These are phyloP conservation scores for Ceratocystis alfenasii DNA, from an alignment of 2,329 filamentous ascomycete genomes.

Conservation along the genomic window DNA sequence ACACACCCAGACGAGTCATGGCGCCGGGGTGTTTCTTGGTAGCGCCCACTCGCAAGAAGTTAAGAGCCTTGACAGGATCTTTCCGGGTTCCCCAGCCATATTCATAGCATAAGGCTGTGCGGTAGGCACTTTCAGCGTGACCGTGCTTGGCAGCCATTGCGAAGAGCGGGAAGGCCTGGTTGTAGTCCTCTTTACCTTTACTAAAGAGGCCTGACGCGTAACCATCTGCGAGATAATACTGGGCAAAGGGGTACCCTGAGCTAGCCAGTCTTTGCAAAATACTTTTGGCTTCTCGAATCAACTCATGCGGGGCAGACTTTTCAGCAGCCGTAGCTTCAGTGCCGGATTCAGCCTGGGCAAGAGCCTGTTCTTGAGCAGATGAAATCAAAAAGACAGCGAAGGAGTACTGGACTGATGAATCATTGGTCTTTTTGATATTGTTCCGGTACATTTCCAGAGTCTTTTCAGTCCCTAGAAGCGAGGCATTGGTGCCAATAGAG, in stretches of 20 bases:
- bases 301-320: constrained; percentile 47
- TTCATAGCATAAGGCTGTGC: constrained; percentile 88
- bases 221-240: constrained; percentile 93
- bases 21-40: constrained; percentile 92
- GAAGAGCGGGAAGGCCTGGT: constrained; percentile 84
- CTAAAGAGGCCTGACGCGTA: constrained; percentile 90
- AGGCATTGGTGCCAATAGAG: constrained; percentile 78
- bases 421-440: constrained; percentile 94
- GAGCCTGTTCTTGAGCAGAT: constrained; percentile 65
- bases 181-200: constrained; percentile 86
- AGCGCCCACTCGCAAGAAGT: constrained; percentile 81
- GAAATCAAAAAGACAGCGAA: constrained; percentile 93
- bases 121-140: constrained; percentile 90
- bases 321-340: constrained; percentile 29
- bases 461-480: constrained; percentile 78
- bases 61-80: constrained; percentile 80
- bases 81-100: constrained; percentile 94
- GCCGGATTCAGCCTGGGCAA: constrained; percentile 39
- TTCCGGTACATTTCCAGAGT: constrained; percentile 95
- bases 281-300: constrained; percentile 75
- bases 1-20: constrained; percentile 82
- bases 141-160: constrained; percentile 90
- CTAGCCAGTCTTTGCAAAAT: constrained; percentile 80
- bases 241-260: constrained; percentile 86
- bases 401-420: constrained; percentile 82